Evolutionary conservation across 371 early-diverging fungal genomes (phyloP).

Genomic region (Cokeromyces recurvatus): DNA sequence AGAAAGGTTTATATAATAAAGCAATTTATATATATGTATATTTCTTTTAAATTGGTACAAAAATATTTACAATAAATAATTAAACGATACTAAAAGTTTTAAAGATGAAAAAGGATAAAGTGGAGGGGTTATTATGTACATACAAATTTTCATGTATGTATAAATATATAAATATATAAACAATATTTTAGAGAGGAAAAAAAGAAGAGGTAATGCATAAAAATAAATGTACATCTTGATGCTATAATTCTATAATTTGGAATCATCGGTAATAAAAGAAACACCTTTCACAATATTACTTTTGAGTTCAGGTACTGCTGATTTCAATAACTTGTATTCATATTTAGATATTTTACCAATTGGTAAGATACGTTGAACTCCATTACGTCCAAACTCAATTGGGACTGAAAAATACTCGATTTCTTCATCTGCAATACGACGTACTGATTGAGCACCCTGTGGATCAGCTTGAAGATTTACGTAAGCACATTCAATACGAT

Average conservation of each 20-base stretch:
- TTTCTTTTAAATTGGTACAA: no score
- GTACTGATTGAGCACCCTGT: constrained; percentile 42
- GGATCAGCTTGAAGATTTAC: constrained; percentile 72
- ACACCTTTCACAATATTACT: constrained; percentile 66
- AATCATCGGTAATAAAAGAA: constrained; percentile 40
- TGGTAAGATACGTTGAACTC: constrained; percentile 64
- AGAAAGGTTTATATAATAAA: no score
- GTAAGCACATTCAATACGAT: constrained; percentile 70
- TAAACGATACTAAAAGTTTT: no score
- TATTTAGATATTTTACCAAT: constrained; percentile 58
- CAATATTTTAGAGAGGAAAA: no score
- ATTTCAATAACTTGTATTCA: constrained; percentile 61
- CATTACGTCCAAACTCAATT: constrained; percentile 77
- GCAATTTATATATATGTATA: no score
- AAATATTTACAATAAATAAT: no score
- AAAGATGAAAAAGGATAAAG: no score
- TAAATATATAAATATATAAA: no score
- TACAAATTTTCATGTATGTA: no score
- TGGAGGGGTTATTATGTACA: no score
- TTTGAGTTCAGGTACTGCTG: constrained; percentile 70
- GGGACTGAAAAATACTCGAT: constrained; percentile 78
- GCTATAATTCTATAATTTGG: constrained; percentile 25
- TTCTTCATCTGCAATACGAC: constrained; percentile 37
- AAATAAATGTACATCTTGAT: no score
- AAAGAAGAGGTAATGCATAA: no score